phyloP scores from a whole-genome alignment of 73 alveolate genomes.

The Effrenium voratum region DNA sequence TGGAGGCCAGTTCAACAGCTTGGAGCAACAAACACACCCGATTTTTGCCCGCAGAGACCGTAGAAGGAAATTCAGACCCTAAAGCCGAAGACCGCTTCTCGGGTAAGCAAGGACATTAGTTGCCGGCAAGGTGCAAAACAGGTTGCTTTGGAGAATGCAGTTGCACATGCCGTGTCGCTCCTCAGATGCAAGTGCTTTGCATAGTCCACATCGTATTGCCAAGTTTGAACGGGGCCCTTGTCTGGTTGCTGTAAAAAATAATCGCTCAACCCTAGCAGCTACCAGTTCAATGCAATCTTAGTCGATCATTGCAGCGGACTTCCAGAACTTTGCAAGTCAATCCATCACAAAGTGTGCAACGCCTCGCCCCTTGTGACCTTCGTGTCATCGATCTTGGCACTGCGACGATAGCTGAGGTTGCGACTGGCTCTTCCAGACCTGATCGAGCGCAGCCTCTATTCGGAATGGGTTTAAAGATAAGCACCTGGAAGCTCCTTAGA shows the following conservation, averaged over 20 bases:
- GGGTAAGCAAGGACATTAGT: not conserved
- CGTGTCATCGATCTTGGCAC: too few relatives aligned
- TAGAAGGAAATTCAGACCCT: not conserved
- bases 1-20: not conserved
- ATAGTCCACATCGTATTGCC: not conserved
- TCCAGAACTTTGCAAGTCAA: too few relatives aligned
- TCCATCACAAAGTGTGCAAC: too few relatives aligned
- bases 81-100: not conserved
- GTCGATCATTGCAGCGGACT: too few relatives aligned
- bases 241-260: not conserved
- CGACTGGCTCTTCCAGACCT: constrained; percentile 55
- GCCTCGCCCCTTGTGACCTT: too few relatives aligned
- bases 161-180: constrained; percentile 74
- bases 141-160: constrained; percentile 51
- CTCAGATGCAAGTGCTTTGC: too few relatives aligned
- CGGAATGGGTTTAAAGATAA: too few relatives aligned
- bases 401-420: constrained; percentile 18
- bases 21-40: not conserved
- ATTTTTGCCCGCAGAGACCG: too few relatives aligned
- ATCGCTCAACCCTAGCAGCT: not conserved
- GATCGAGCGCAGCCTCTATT: too few relatives aligned
- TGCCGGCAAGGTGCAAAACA: constrained; percentile 42
- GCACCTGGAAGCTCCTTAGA: too few relatives aligned
- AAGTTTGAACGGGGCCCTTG: not conserved
- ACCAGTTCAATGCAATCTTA: not conserved